Conservation (phyloP, 2,329 filamentous ascomycete species). For the Ambrosiella xylebori region DNA sequence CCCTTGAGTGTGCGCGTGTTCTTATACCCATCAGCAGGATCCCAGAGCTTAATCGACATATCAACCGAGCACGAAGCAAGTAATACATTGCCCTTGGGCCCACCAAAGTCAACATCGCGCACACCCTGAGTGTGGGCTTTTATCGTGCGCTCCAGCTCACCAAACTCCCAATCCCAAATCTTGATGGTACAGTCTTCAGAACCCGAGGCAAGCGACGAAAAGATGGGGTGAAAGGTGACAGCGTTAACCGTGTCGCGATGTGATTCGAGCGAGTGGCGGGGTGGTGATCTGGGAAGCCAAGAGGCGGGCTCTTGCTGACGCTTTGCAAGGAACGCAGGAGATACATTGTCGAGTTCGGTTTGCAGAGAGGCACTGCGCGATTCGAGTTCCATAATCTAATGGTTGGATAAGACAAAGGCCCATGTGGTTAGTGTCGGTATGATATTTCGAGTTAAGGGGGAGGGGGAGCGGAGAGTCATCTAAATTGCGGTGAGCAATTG, state of each 20-base stretch:
- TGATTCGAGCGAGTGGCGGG: constrained; percentile 67
- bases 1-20: constrained; percentile 83
- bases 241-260: constrained; percentile 70
- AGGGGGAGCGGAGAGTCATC: neutral
- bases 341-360: constrained; percentile 68
- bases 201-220: constrained; percentile 75
- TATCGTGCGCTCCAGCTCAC: constrained; percentile 74
- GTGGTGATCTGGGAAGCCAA: constrained; percentile 73
- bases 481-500: neutral
- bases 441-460: neutral
- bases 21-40: constrained; percentile 82
- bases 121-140: constrained; percentile 87
- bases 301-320: constrained; percentile 68
- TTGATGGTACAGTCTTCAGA: constrained; percentile 91
- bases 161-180: constrained; percentile 93
- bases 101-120: constrained; percentile 77
- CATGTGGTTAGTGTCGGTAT: constrained; percentile 11
- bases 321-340: constrained; percentile 55
- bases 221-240: constrained; percentile 82
- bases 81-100: constrained; percentile 60
- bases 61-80: constrained; percentile 63
- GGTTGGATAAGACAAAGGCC: neutral
- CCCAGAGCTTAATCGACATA: constrained; percentile 88
- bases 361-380: constrained; percentile 56
- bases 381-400: constrained; percentile 84